Evolutionary conservation across 129 eudicot species (phyloP).

Genomic region (Oenanthe sinensis): DNA sequence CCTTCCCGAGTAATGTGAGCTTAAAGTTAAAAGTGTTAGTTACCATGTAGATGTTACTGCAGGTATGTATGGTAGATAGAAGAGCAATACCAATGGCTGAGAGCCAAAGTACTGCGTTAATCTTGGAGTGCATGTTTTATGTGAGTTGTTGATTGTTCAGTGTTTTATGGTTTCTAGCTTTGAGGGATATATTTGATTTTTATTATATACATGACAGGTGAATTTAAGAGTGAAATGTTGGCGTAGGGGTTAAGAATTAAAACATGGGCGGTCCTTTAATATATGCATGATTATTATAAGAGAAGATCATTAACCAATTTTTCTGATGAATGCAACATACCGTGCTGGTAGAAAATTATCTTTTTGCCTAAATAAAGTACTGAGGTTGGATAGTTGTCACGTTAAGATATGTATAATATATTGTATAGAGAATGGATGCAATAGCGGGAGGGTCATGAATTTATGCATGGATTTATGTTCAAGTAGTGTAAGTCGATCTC

Average conservation of each 20-base stretch:
- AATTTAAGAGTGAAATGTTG: background rate
- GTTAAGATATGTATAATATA: background rate
- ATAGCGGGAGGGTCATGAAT: background rate
- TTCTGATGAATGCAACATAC: background rate
- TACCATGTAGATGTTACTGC: slow-evolving; percentile 1
- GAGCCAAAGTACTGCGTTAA: slow-evolving; percentile 41
- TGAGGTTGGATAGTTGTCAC: background rate
- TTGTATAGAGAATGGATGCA: background rate
- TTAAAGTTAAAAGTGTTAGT: slow-evolving; percentile 9
- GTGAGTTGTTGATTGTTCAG: background rate
- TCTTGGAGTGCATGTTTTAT: slow-evolving; percentile 39
- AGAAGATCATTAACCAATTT: background rate
- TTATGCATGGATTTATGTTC: no score
- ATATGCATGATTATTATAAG: background rate
- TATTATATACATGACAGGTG: no score
- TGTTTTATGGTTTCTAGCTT: background rate
- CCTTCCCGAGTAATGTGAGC: slow-evolving; percentile 20
- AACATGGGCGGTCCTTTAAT: background rate
- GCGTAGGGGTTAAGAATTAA: slow-evolving; percentile 9
- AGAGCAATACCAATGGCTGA: slow-evolving; percentile 42
- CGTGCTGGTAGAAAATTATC: background rate
- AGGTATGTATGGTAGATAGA: slow-evolving; percentile 33
- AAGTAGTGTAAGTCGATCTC: background rate
- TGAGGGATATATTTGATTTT: background rate
- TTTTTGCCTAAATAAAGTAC: background rate